Evolutionary conservation across 805 yeast species (phyloP), one percentile per base, ranked within the genome.

Genomic region (Henningerozyma blattae): DNA sequence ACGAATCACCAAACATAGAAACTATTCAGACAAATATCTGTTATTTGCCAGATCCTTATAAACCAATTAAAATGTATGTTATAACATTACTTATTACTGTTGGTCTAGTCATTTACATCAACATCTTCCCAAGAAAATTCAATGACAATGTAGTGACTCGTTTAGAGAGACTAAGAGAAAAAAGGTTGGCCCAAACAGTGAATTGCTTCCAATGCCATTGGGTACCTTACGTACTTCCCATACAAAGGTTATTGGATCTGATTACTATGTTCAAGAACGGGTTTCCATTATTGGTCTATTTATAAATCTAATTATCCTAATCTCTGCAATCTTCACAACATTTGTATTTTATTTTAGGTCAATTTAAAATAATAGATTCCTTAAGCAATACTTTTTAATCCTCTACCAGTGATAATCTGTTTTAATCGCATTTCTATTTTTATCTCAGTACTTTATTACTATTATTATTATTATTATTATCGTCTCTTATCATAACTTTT

Each of bases 11-110:
- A 6, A 38, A 28, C 6, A 15, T 54, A 1, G 30, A 38, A 2
- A 50, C 64, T 1, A 61, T 42, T 28, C 54, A 57, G 40, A 72
- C 80, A 0, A 47, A 59, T 29, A 67, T 75, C 47, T 75, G 82
- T 43, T 70, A 64, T 42, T 45, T 76, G 45, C 81, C 82, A 8
- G 54, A 58, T 30, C 81, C 84, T 4, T 72, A 61, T 39, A 45
- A 50, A 9, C 64, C 70, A 4, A 26, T 69, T 3, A 54, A 49
- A 28, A 35, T 52, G n/a, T 69, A 68, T 38, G 35, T 52, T 4
- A 9, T 45, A 2, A 34, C 52, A 15, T 42, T 52, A 0, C 27
- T 58, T 3, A 8, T 47, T 1, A 49, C 55, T 7, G 15, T 37
- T 1, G 16, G 34, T 1, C 25, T 45, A 18, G 36, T 54, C n/a